Evolutionary conservation across 352 stramenopile species (phyloP), one percentile per base, ranked within the genome.

Genomic region (Blastocystis sp.): DNA sequence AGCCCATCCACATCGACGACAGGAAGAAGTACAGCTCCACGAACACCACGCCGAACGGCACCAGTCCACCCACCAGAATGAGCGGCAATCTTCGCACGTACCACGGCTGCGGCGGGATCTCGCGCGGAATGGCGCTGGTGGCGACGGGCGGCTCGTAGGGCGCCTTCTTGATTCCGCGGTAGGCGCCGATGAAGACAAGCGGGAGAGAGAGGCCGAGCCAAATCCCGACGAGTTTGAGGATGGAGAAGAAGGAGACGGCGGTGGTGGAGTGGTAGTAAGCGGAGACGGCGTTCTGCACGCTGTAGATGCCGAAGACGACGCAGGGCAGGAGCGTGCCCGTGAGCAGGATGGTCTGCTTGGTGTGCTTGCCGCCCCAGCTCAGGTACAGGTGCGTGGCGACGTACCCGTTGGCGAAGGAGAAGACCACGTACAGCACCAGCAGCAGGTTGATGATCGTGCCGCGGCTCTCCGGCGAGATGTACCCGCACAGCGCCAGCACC

Each of bases 21-120:
- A 99, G 91, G 89, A 99, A 98, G 90, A 99, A 99, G 92, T 98
- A 99, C 38, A 99, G 93, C 92, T 99, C 97, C 43, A 99, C 96
- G 91, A 99, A 99, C 92, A 98, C 98, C 7, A 97, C 96, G 41
- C 96, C 96, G 90, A 99, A 99, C 14, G 97, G 97, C 1, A 99
- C 91, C 81, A 99, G 94, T 23, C 97, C 97, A 62, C 96, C 96
- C 62, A 99, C 94, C 1, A 95, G 91, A 9, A 97, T 92, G 0
- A 94, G 94, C 61, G 98, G 95, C 65, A 92, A 91, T 88, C 96
- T 92, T 59, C 94, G 94, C 93, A 99, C 96, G 91, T 99, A 99
- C 96, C 96, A 99, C 38, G 96, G 96, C 91, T 98, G 96, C 89
- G 97, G 94, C 9, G 97, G 97, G 88, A 99, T 98, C 64, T 96